Evolutionary conservation across 2,329 filamentous ascomycete genomes (phyloP).

Genomic region (Pseudogymnoascus destructans): DNA sequence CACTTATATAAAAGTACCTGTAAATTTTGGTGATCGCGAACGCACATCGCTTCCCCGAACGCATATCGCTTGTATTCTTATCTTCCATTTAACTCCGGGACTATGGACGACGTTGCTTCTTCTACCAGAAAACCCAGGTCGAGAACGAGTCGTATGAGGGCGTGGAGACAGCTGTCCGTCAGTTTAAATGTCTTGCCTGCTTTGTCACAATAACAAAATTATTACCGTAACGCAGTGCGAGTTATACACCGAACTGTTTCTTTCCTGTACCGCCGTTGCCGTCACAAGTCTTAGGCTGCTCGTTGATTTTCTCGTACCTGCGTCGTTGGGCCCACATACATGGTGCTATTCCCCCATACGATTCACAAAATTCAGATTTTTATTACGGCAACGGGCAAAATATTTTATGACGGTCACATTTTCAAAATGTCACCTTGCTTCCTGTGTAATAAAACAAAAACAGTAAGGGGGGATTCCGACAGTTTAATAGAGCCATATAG

Average conservation of each 20-base stretch:
- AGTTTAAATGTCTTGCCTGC: neutral
- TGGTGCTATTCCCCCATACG: neutral
- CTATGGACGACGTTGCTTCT: neutral
- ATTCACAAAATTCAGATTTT: neutral
- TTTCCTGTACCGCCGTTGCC: neutral
- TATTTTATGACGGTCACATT: slow-evolving; percentile 4
- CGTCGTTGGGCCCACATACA: slow-evolving; percentile 6
- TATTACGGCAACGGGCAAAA: neutral
- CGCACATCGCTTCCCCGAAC: too few species aligned
- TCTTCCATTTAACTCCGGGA: neutral
- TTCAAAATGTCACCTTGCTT: neutral
- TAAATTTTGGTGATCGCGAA: too few species aligned
- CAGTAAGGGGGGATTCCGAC: neutral
- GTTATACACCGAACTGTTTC: neutral
- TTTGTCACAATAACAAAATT: neutral
- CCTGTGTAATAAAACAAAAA: neutral
- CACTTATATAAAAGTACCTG: too few species aligned
- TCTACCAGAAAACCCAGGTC: neutral
- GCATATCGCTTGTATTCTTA: too few species aligned
- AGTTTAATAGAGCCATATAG: neutral
- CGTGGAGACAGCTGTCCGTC: neutral
- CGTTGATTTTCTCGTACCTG: slow-evolving; percentile 1
- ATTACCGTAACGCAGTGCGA: neutral
- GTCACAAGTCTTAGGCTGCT: neutral
- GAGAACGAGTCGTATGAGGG: neutral